A percentile compares a stretch with the other conserved stretches of the same genome.
Evolutionary conservation across 169 alveolate genomes (phyloP).

Genomic region (Plasmodium gaboni): DNA sequence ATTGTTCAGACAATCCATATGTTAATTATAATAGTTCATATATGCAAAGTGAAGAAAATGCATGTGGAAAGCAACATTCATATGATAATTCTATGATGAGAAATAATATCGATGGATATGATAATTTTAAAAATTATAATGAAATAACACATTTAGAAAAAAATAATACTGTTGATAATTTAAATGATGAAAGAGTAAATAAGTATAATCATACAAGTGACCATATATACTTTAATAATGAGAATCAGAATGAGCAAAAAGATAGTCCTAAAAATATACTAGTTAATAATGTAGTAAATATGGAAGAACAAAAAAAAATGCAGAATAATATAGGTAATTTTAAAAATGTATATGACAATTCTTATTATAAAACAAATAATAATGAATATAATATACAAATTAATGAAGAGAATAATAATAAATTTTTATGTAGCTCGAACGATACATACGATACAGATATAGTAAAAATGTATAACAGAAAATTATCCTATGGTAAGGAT

Average conservation of each 20-base stretch:
- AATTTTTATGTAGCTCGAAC: slow-evolving; percentile 40
- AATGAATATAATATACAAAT: slow-evolving; percentile 3
- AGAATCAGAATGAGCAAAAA: not conserved
- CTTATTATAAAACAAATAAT: not conserved
- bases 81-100: not conserved
- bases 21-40: no score
- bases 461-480: slow-evolving; percentile 56
- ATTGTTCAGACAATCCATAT: not conserved
- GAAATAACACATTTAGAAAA: slow-evolving; percentile 11
- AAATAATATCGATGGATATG: not conserved
- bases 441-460: slow-evolving; percentile 45
- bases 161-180: not conserved
- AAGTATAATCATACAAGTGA: no score
- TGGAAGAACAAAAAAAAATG: slow-evolving; percentile 2
- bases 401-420: slow-evolving; percentile 20
- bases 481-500: slow-evolving; percentile 25
- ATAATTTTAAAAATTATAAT: not conserved
- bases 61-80: not conserved
- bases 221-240: no score
- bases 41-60: not conserved
- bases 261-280: not conserved
- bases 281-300: not conserved
- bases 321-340: not conserved
- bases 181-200: no score
- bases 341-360: slow-evolving; percentile 12